Evolutionary conservation across 2,329 filamentous ascomycete genomes (phyloP).

Genomic region (Xylaria multiplex): DNA sequence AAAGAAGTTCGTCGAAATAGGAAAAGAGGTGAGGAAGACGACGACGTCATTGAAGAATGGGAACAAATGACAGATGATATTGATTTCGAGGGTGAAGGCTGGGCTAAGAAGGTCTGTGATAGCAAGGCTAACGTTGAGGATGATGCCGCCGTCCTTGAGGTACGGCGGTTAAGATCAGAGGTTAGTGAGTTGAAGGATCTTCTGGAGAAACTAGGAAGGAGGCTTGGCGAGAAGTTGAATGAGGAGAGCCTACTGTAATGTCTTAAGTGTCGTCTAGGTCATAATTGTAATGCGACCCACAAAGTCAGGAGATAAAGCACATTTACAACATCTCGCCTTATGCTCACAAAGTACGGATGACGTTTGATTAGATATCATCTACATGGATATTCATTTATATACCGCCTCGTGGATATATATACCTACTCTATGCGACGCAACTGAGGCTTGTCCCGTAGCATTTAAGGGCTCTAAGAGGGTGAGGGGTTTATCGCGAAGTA

Average conservation of each 20-base stretch:
- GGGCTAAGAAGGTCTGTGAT: conserved; percentile 81
- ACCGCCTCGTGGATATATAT: too few species aligned
- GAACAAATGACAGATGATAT: conserved; percentile 79
- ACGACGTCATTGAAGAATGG: conserved; percentile 92
- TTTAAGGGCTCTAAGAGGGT: too few species aligned
- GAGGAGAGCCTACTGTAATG: conserved; percentile 36
- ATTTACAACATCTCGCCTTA: not conserved
- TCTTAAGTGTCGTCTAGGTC: not conserved
- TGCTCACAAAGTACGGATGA: not conserved
- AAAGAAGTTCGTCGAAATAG: conserved; percentile 77
- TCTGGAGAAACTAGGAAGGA: conserved; percentile 49
- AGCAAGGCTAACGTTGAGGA: conserved; percentile 84
- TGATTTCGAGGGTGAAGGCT: conserved; percentile 85
- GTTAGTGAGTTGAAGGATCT: conserved; percentile 66
- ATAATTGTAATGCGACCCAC: not conserved
- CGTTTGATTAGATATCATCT: not conserved
- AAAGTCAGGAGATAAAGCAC: not conserved
- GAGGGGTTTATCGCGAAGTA: too few species aligned
- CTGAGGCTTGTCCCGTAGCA: too few species aligned
- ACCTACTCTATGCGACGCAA: too few species aligned
- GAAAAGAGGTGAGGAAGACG: conserved; percentile 83
- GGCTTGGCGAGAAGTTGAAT: conserved; percentile 34
- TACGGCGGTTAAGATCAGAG: conserved; percentile 67
- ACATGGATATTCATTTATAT: not conserved
- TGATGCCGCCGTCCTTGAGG: conserved; percentile 78